A percentile compares a stretch with the other conserved stretches of the same genome.
Conservation (phyloP, 306 rosid genomes). For the Vigna angularis region DNA sequence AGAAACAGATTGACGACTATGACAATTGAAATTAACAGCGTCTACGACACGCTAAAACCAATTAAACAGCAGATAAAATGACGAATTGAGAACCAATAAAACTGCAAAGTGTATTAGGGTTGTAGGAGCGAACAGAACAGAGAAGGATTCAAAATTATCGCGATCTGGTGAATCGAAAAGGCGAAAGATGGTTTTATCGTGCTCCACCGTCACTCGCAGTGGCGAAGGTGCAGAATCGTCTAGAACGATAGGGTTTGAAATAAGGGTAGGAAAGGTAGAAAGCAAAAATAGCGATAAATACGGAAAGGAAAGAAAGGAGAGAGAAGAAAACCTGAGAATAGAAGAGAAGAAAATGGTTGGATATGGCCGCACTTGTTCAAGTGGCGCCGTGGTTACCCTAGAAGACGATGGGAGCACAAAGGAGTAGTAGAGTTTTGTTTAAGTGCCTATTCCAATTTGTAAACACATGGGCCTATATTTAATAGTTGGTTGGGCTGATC, state of each 20-base stretch:
- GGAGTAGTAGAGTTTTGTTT: background rate
- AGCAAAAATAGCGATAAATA: background rate
- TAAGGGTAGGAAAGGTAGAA: background rate
- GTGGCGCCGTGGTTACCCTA: constrained; percentile 45
- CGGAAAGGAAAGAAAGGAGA: background rate
- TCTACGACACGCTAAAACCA: background rate
- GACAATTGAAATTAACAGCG: background rate
- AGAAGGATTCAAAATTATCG: background rate
- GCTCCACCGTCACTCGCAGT: background rate
- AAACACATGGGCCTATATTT: background rate
- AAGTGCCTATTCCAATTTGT: constrained; percentile 8
- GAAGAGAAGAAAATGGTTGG: background rate
- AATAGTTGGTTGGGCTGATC: background rate
- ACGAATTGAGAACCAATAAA: background rate
- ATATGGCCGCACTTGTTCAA: constrained; percentile 9
- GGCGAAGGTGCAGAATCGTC: background rate
- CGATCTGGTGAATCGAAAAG: constrained; percentile 10
- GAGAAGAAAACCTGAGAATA: background rate
- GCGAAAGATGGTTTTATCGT: background rate
- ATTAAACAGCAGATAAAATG: background rate
- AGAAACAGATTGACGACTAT: background rate
- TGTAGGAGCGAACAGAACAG: background rate
- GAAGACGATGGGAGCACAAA: constrained; percentile 12
- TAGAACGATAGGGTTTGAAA: background rate
- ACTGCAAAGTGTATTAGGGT: background rate